A percentile compares a stretch with the other conserved stretches of the same genome.
phyloP scores from a whole-genome alignment of 768 basidiomycete species.

The Clitopilus hobsonii region DNA sequence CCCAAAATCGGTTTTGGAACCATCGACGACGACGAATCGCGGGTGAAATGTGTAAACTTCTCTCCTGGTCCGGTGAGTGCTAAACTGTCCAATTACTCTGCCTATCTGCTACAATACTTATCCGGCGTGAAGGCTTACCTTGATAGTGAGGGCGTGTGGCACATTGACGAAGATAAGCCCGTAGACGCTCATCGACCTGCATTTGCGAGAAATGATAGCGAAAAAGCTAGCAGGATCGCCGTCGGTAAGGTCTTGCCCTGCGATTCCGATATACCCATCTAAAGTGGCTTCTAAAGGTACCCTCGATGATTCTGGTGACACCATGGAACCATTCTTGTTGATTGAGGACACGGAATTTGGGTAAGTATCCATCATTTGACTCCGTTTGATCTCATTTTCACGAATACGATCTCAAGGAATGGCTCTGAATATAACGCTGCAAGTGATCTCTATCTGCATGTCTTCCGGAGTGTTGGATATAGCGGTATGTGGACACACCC shows the following conservation, averaged over 20 bases:
- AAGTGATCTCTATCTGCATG: neutral
- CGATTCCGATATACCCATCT: neutral
- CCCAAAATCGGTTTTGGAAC: neutral
- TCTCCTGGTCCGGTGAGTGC: neutral
- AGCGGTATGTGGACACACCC: neutral
- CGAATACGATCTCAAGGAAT: neutral
- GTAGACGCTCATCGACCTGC: neutral
- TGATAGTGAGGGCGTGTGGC: neutral
- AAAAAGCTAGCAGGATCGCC: neutral
- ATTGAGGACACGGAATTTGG: neutral
- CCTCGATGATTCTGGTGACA: neutral
- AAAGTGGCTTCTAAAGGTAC: neutral
- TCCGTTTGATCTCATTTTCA: neutral
- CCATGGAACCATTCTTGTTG: neutral
- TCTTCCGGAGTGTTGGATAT: neutral
- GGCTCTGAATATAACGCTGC: neutral
- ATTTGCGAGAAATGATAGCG: neutral
- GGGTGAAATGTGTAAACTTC: neutral
- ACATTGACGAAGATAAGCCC: neutral
- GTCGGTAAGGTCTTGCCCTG: neutral
- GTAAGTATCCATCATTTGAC: neutral
- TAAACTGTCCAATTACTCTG: neutral
- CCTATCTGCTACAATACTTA: neutral
- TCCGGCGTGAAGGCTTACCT: neutral
- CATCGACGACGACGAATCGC: neutral